Evolutionary conservation across 2,329 filamentous ascomycete species (phyloP), one percentile per base, ranked within the genome.

Genomic region (Teratosphaeriaceae sp.): DNA sequence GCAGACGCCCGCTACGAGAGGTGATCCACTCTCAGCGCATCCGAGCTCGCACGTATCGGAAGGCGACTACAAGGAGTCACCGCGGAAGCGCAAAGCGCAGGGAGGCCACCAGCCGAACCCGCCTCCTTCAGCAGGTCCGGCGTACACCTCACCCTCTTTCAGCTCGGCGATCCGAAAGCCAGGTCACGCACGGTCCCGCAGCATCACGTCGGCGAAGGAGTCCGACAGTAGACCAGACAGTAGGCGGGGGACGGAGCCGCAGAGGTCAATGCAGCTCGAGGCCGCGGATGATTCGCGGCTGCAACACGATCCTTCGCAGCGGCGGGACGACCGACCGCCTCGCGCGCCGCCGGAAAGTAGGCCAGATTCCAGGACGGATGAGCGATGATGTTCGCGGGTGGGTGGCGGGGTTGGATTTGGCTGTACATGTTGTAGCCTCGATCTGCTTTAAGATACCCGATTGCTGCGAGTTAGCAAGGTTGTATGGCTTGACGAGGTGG

Each of bases 61-160:
- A 68, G 38, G 63, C 71, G 79, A 83, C 59, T 75, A 80, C 64
- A 79, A 80, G 59, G 84, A 85, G 62, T 87, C 85, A 48, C 87
- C 87, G 23, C 85, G 84, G 63, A 94, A 94, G 71, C 82, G 88
- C 57, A 94, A 94, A 68, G 81, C 84, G 31, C 67, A 71, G 58
- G 71, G 73, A 21, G 64, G 65, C 23, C 75, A 79, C 53, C 68
- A 69, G 46, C 61, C 70, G 5, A 67, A 69, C 44, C 74, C 74
- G 31, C 65, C 70, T 18, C 74, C 75, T 16, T 69, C 73, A 40
- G 70, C 69, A 37, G 70, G 70, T 49, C 66, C 69, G 11, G 65
- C 69, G 39, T 70, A 75, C 55, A 70, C 64, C 30, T 70, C 67
- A 45, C 68, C 72, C 19, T 67, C 70, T 5, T 73, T 72, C 60